Evolutionary conservation across 306 rosid species (phyloP).

Genomic region (Cajanus cajan): DNA sequence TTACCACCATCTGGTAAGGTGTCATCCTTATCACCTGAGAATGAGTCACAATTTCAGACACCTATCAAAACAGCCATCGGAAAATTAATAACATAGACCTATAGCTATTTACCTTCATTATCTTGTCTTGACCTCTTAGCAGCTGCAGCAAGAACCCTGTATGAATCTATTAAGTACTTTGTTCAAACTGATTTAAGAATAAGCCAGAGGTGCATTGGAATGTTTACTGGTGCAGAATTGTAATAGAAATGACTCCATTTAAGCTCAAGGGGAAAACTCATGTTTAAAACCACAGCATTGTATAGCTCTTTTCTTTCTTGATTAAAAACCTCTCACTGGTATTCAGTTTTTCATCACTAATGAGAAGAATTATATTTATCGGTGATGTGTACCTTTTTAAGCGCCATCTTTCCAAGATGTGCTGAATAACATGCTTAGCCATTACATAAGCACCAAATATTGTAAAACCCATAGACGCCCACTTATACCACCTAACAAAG

Average conservation of each 20-base stretch:
- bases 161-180: too few relatives aligned
- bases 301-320: neutral
- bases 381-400: conserved; percentile 55
- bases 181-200: conserved; percentile 22
- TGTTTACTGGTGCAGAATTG: conserved; percentile 5
- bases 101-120: conserved; percentile 56
- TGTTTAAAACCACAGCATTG: conserved; percentile 1
- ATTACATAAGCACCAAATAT: conserved; percentile 78
- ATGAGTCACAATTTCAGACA: conserved; percentile 17
- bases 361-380: conserved; percentile 28
- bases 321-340: neutral
- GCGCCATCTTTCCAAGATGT: conserved; percentile 67
- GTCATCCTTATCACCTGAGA: conserved; percentile 63
- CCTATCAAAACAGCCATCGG: conserved; percentile 9
- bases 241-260: conserved; percentile 1
- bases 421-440: conserved; percentile 72
- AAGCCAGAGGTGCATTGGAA: neutral
- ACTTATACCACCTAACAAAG: conserved; percentile 82
- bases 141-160: conserved; percentile 98
- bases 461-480: conserved; percentile 80
- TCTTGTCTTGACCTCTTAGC: conserved; percentile 74
- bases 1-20: conserved; percentile 52
- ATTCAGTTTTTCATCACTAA: conserved; percentile 28
- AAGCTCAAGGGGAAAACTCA: too few relatives aligned
- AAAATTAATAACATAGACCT: neutral